These are phyloP conservation scores for Zygoascus flipseniorum DNA, from an alignment of 805 yeast genomes.

Conservation along the genomic window DNA sequence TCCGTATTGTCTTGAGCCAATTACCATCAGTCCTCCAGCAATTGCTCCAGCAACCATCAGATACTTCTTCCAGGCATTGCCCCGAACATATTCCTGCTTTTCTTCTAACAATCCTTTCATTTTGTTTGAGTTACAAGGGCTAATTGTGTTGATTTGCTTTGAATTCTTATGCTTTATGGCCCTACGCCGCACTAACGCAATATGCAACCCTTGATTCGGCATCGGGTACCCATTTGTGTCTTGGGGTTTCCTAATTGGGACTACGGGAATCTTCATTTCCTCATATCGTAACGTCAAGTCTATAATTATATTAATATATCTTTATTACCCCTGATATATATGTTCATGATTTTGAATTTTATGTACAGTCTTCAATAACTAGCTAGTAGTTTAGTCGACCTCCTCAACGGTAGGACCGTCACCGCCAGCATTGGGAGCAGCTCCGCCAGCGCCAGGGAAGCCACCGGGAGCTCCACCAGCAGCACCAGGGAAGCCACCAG, in stretches of 20 bases:
- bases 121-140: neutral
- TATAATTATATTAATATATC: neutral
- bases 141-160: neutral
- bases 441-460: slow-evolving; percentile 38
- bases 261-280: too few species aligned
- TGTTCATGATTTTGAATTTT: neutral
- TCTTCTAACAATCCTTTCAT: neutral
- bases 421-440: slow-evolving; percentile 29
- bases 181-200: too few species aligned
- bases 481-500: slow-evolving; percentile 72
- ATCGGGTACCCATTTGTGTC: too few species aligned
- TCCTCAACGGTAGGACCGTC: slow-evolving; percentile 57
- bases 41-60: neutral
- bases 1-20: neutral
- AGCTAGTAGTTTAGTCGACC: slow-evolving; percentile 18
- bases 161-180: too few species aligned
- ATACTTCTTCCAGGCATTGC: neutral
- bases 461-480: slow-evolving; percentile 63
- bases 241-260: too few species aligned
- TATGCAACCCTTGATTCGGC: too few species aligned
- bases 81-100: neutral
- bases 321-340: neutral
- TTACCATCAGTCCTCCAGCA: neutral
- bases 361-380: neutral
- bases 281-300: too few species aligned